Percentiles rank a stretch among this genome's conserved stretches.
Conservation (phyloP, 768 basidiomycete genomes). For the Serendipita sp. region DNA sequence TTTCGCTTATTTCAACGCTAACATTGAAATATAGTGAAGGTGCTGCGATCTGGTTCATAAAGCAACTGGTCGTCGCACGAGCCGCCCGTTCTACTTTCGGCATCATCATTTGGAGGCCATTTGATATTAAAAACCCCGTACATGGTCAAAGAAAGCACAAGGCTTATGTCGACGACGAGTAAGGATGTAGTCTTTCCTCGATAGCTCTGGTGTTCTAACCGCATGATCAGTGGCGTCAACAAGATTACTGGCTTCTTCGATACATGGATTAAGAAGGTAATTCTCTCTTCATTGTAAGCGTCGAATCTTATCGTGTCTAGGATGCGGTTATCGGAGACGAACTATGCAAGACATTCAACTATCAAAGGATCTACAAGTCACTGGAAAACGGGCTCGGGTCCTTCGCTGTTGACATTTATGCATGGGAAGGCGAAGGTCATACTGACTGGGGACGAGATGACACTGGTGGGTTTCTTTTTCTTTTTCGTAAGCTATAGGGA, state of each 20-base stretch:
- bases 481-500: background rate
- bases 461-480: background rate
- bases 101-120: background rate
- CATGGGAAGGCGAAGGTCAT: slow-evolving; percentile 4
- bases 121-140: background rate
- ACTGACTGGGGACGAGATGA: slow-evolving; percentile 5
- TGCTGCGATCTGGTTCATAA: slow-evolving; percentile 4
- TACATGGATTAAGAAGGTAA: slow-evolving; percentile 4
- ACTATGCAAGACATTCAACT: background rate
- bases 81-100: slow-evolving; percentile 6
- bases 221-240: background rate
- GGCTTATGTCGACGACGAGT: background rate
- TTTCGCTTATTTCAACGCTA: background rate
- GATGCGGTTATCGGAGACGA: background rate
- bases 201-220: background rate
- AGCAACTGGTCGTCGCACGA: slow-evolving; percentile 5
- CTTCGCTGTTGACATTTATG: background rate
- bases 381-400: background rate
- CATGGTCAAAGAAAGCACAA: background rate
- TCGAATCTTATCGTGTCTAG: background rate
- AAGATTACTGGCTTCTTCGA: slow-evolving; percentile 6
- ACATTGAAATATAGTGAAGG: background rate
- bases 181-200: background rate
- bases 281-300: background rate
- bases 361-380: slow-evolving; percentile 1